phyloP scores from a whole-genome alignment of 1,284 basidiomycete species.

The Puccinia coronata region DNA sequence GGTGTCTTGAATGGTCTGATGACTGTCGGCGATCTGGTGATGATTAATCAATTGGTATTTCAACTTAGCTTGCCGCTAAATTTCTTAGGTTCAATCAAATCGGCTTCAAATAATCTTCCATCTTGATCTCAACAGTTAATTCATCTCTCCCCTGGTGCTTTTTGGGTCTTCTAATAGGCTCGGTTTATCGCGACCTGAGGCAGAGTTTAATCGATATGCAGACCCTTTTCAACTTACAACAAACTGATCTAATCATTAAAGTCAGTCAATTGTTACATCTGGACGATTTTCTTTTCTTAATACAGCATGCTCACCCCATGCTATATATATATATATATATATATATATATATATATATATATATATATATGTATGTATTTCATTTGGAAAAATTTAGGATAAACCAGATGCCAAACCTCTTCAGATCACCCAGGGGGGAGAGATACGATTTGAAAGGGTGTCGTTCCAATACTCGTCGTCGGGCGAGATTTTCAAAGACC shows the following conservation, averaged over 20 bases:
- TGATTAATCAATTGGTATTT: constrained; percentile 50
- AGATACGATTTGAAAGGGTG: constrained; percentile 49
- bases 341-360: too few relatives aligned
- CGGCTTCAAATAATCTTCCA: constrained; percentile 29
- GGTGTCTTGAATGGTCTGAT: constrained; percentile 44
- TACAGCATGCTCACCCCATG: background rate
- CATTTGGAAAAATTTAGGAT: constrained; percentile 2
- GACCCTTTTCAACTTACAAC: constrained; percentile 41
- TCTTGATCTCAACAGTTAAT: constrained; percentile 11
- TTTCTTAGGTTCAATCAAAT: constrained; percentile 16
- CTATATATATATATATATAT: constrained; percentile 13
- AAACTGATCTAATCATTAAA: constrained; percentile 41
- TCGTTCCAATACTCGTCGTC: constrained; percentile 37
- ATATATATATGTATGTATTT: too few relatives aligned
- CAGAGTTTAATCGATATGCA: constrained; percentile 50
- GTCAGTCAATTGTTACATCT: constrained; percentile 9
- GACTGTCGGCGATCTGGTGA: constrained; percentile 48
- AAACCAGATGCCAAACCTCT: constrained; percentile 41
- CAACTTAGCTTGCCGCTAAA: constrained; percentile 48
- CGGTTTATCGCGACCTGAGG: constrained; percentile 50
- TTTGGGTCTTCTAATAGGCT: constrained; percentile 11
- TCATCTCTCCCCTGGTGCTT: background rate
- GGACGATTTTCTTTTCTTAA: background rate
- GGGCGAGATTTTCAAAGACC: constrained; percentile 35
- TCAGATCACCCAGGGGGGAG: constrained; percentile 37